These are phyloP conservation scores for Diplodia scrobiculata DNA, from an alignment of 2,329 filamentous ascomycete genomes.

Conservation along the genomic window DNA sequence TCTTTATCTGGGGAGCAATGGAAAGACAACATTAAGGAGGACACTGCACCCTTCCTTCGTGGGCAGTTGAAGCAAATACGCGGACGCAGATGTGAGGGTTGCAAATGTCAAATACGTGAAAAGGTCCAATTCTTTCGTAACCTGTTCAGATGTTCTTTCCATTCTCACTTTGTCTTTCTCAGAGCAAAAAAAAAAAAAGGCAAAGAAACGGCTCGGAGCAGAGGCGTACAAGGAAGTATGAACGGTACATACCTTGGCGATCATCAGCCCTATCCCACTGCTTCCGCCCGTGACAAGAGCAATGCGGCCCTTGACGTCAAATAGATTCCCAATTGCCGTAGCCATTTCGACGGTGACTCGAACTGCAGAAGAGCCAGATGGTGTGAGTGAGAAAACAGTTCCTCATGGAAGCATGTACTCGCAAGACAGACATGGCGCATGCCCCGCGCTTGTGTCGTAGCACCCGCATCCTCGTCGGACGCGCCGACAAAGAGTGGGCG, in stretches of 20 bases:
- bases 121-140: too few species aligned
- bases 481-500: conserved; percentile 19
- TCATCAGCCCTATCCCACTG: conserved; percentile 30
- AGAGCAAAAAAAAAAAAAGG: neutral
- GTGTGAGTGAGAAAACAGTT: neutral
- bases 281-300: conserved; percentile 29
- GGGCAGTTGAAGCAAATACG: neutral
- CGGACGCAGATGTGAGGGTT: too few species aligned
- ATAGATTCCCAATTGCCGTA: conserved; percentile 17
- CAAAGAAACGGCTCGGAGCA: neutral
- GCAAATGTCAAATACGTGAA: too few species aligned
- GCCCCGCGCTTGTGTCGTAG: neutral
- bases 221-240: neutral
- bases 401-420: neutral
- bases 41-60: too few species aligned
- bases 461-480: conserved; percentile 11
- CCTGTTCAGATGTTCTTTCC: too few species aligned
- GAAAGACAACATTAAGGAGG: too few species aligned
- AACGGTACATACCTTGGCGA: conserved; percentile 24
- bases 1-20: too few species aligned
- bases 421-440: neutral
- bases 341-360: neutral
- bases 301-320: conserved; percentile 29
- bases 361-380: neutral
- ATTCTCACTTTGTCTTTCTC: too few species aligned